Evolutionary conservation across 257 asterid species (phyloP), one percentile per base, ranked within the genome.

Genomic region (Henckelia pumila): DNA sequence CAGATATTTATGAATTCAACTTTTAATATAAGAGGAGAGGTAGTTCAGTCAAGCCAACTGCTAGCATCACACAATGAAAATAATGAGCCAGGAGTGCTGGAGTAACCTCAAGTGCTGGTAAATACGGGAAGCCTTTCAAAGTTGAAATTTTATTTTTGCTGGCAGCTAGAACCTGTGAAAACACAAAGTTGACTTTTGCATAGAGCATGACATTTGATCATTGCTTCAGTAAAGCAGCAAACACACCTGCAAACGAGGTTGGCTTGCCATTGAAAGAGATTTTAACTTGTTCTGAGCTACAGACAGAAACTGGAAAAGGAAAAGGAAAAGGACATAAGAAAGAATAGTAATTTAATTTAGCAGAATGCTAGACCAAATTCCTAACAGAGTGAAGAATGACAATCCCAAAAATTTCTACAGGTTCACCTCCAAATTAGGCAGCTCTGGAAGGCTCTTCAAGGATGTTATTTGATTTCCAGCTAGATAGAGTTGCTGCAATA

Each of bases 391-490:
- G 44, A 62, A 62, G 66, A 21, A 63, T 22, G 52, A 44, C 50
- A 35, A 49, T 11, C 64, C 14, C 49, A 75, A 75, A 23, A 49
- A 58, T 55, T 53, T 69, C 57, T 63, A 60, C 66, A 68, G 71
- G 65, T 76, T 78, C 74, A 93, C 99, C 96, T 94, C 99, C 91
- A 94, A 82, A 77, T 94, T 94, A 29, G 99, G 96, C 69, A 94
- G 97, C 84, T 88, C 97, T 0, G 99, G 99, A 82, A 94, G 99
- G 81, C 99, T 88, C 80, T 74, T 78, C 81, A 94, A 78, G 65
- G 99, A 94, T 30, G 96, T 84, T 76, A 94, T 86, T 78, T 94
- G 96, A 74, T 94, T 94, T 72, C 99, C 99, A 71, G 99, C 99
- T 71, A 94, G 96, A 80, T 94, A 94, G 20, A 94, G 99, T 94